phyloP scores from a whole-genome alignment of 768 basidiomycete species.

The Porpolomopsis calyptriformis region DNA sequence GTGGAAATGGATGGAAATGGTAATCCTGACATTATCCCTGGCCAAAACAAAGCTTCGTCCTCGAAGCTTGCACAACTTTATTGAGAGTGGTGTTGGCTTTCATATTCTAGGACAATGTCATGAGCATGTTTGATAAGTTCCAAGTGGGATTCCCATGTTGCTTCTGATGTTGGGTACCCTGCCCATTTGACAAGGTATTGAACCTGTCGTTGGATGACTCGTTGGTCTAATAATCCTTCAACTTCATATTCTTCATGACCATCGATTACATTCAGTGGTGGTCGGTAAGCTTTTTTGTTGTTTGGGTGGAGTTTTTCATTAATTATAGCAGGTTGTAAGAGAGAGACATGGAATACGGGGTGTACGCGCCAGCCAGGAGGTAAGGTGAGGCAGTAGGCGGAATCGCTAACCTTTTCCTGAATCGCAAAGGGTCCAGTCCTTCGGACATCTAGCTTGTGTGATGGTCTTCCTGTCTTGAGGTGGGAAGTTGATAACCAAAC shows the following conservation, averaged over 20 bases:
- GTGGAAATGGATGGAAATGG: too few relatives aligned
- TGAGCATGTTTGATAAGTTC: neutral
- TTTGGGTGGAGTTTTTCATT: neutral
- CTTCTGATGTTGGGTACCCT: neutral
- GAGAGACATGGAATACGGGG: neutral
- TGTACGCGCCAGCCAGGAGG: conserved; percentile 11
- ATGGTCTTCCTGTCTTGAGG: conserved; percentile 10
- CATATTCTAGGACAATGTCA: neutral
- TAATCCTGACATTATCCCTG: too few relatives aligned
- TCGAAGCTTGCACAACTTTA: too few relatives aligned
- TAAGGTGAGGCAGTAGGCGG: conserved; percentile 13
- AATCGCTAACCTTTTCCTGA: conserved; percentile 8
- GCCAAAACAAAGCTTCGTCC: too few relatives aligned
- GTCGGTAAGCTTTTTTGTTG: neutral
- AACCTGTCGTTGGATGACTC: neutral
- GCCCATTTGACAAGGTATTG: neutral
- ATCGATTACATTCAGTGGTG: neutral
- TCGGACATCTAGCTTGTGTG: conserved; percentile 16
- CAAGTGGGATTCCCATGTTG: neutral
- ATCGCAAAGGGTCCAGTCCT: conserved; percentile 20
- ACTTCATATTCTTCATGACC: neutral
- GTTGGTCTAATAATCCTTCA: neutral
- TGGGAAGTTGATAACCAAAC: conserved; percentile 16
- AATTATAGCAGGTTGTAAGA: neutral
- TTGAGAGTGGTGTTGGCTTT: too few relatives aligned